Percentiles rank a stretch among this genome's conserved stretches.
phyloP scores from a whole-genome alignment of 2,329 filamentous ascomycete species.

The Xylariomycetidae sp. region DNA sequence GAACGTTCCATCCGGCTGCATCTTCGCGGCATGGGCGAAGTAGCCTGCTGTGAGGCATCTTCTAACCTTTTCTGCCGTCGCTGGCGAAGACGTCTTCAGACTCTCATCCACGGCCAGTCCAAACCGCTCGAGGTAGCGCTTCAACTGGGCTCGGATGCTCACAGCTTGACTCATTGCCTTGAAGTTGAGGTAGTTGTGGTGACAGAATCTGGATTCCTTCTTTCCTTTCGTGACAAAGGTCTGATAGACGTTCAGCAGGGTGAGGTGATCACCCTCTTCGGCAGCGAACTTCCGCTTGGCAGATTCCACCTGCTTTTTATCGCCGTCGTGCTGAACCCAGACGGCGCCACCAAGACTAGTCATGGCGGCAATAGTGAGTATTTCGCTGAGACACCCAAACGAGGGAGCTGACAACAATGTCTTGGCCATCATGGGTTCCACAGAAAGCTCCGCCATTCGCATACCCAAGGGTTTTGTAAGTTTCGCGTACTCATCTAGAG shows the following conservation, averaged over 20 bases:
- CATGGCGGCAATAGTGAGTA: slow-evolving; percentile 92
- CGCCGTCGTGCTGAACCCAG: slow-evolving; percentile 75
- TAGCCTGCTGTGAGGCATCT: slow-evolving; percentile 84
- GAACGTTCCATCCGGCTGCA: slow-evolving; percentile 91
- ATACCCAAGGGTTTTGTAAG: slow-evolving; percentile 82
- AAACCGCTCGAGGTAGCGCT: slow-evolving; percentile 80
- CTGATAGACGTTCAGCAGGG: slow-evolving; percentile 88
- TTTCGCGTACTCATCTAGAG: slow-evolving; percentile 83
- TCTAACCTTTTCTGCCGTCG: slow-evolving; percentile 65
- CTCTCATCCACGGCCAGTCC: slow-evolving; percentile 64
- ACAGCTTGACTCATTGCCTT: slow-evolving; percentile 77
- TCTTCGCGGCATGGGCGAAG: slow-evolving; percentile 87
- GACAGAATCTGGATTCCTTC: slow-evolving; percentile 81
- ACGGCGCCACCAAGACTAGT: slow-evolving; percentile 75
- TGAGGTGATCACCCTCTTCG: slow-evolving; percentile 90
- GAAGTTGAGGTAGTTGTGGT: slow-evolving; percentile 81
- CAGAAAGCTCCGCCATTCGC: slow-evolving; percentile 86
- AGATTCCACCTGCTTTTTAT: slow-evolving; percentile 68
- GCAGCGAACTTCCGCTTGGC: slow-evolving; percentile 77
- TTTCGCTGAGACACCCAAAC: slow-evolving; percentile 77
- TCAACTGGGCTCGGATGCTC: slow-evolving; percentile 79
- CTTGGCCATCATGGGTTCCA: slow-evolving; percentile 95
- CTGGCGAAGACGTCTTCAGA: slow-evolving; percentile 33
- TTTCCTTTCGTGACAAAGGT: slow-evolving; percentile 77
- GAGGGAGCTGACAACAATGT: slow-evolving; percentile 68